These are phyloP conservation scores for Trichomonascaceae sp. DNA, from an alignment of 1,139 yeast genomes.

Conservation along the genomic window DNA sequence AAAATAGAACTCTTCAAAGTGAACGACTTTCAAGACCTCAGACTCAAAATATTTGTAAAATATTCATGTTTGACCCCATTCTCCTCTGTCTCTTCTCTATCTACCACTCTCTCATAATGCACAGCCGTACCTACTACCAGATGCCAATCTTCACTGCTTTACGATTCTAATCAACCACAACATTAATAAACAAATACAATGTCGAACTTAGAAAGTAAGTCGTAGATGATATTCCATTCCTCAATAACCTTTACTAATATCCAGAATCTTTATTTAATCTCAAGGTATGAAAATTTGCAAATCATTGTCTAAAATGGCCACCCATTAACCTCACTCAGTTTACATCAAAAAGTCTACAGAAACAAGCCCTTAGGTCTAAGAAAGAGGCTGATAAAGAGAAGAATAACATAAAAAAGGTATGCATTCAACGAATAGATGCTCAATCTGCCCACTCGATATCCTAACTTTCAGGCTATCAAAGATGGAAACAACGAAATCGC, in stretches of 20 bases:
- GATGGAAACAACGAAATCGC: conserved; percentile 93
- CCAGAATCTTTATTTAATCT: conserved; percentile 50
- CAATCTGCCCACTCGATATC: not conserved
- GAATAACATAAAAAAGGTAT: conserved; percentile 72
- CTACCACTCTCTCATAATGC: not conserved
- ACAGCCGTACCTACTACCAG: not conserved
- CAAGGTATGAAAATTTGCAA: conserved; percentile 19
- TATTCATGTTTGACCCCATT: not conserved
- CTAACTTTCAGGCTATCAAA: conserved; percentile 47
- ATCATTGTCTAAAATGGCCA: not conserved
- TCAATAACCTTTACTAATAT: conserved; percentile 5
- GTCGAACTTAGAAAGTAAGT: conserved; percentile 48
- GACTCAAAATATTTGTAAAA: not conserved
- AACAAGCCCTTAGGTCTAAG: conserved; percentile 86
- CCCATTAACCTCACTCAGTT: conserved; percentile 39
- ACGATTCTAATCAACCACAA: not conserved
- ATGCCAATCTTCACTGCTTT: not conserved
- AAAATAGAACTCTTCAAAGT: not conserved
- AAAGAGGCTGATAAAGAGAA: conserved; percentile 87
- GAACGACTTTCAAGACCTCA: not conserved
- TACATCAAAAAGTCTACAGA: conserved; percentile 86
- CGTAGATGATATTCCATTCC: not conserved
- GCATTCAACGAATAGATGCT: conserved; percentile 14
- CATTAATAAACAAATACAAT: conserved; percentile 20
- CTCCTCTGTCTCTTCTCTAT: too few species aligned